Base-by-base conservation (phyloP, 129 eudicot genomes). In the Dittrichia graveolens region DNA sequence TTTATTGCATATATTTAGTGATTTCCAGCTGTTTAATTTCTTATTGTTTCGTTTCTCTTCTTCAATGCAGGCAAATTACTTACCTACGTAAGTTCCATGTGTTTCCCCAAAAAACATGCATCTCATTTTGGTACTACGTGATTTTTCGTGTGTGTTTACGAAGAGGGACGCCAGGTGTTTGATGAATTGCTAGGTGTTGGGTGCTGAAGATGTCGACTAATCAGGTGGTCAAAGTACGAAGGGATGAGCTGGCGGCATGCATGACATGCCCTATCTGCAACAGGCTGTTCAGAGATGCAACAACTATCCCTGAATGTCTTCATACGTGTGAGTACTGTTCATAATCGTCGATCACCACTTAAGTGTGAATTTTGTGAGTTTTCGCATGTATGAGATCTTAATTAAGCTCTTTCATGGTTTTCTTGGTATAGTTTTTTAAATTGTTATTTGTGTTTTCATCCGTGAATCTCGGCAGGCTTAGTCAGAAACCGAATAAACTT, bases 251-350 rank as follows among this genome's bases (percentile, higher is more conserved):
- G 42, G 83, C 81, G 76, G 91, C 96, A 88, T 94, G 99, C 99
- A 94, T 94, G 95, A 90, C 91, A 69, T 94, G 99, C 81, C 96
- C 94, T 54, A 82, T 94, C 57, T 94, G 99, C 60, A 49, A 84
- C 8, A 94, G 84, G 87, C 88, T 90, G 37, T 74, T 90, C 50
- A 80, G 83, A 67, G 89, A 90, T 39, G 99, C 99, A 57, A 94
- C 96, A 11, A 94, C 99, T 69, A 88, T 94, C 39, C 89, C 91
- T 14, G 96, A 86, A 44, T 93, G 99, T 78, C 96, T 93, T 71
- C 98, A 89, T 80, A 89, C 98, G 44, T 93, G 98, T 93, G 61
- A 74, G 95, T 83, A 8, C 13, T 41, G 39, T 5, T 72, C n/a
- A 2, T 52, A 44, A 31, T 49, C 34, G 9, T 39, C 41, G 14